phyloP scores from a whole-genome alignment of 805 yeast genomes.

The Wickerhamiella hasegawae region DNA sequence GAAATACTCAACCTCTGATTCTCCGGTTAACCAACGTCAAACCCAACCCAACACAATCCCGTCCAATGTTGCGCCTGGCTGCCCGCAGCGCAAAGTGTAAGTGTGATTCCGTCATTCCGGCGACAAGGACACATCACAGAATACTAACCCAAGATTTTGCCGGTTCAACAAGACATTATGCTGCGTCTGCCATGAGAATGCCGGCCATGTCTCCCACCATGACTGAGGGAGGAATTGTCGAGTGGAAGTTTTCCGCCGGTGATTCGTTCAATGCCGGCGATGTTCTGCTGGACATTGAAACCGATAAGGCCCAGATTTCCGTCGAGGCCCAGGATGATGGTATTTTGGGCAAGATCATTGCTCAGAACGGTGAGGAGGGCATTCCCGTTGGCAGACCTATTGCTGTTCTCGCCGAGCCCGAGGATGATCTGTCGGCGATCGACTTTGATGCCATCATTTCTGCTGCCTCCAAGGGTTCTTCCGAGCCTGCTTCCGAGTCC shows the following conservation, averaged over 20 bases:
- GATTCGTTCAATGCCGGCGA: slow-evolving; percentile 72
- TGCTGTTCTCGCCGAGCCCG: slow-evolving; percentile 77
- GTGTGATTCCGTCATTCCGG: too few species aligned
- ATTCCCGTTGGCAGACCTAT: slow-evolving; percentile 79
- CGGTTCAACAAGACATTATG: too few species aligned
- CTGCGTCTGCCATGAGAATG: slow-evolving; percentile 44
- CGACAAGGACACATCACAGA: too few species aligned
- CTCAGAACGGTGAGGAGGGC: slow-evolving; percentile 58
- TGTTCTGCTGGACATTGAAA: slow-evolving; percentile 92
- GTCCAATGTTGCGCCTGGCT: neutral
- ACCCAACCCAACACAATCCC: neutral
- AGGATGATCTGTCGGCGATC: slow-evolving; percentile 57
- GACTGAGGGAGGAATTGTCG: slow-evolving; percentile 86
- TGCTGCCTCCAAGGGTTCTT: slow-evolving; percentile 5
- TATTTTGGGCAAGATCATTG: slow-evolving; percentile 55
- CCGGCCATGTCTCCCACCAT: slow-evolving; percentile 99
- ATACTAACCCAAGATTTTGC: too few species aligned
- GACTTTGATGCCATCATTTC: slow-evolving; percentile 35
- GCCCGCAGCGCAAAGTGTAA: neutral
- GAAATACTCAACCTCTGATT: too few species aligned
- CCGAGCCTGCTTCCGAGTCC: slow-evolving; percentile 7
- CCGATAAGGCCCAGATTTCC: slow-evolving; percentile 96
- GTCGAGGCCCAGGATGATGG: slow-evolving; percentile 96
- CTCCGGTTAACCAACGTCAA: too few species aligned
- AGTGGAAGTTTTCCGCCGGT: slow-evolving; percentile 73